Base-by-base conservation (phyloP, 2,329 filamentous ascomycete species). In the Byssoonygena ceratinophila region DNA sequence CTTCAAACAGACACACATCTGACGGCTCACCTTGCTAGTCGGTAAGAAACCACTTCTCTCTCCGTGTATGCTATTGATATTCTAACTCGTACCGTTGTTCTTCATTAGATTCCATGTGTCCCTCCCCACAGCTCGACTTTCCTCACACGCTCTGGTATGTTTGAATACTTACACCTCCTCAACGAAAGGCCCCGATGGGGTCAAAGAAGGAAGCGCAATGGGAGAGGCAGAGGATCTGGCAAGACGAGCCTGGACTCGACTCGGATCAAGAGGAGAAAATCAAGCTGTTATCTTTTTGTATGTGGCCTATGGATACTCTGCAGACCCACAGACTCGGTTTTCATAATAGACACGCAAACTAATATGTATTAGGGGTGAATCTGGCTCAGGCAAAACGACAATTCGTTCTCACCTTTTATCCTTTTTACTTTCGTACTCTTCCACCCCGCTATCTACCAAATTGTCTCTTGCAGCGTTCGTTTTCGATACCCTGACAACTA, bases 131-230 rank as follows among this genome's bases (percentile, higher is more conserved):
- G 88, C 92, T 50, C 81, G 82, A 46, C 80, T 98, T 16, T 96
- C 90, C 0, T 94, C 89, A 0, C 90, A 97, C 66, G 92, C 85
- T 46, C 78, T 97, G 60, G 84, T 98, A 64, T 85, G 87, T 49
- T 76, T 98, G 58, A 98, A 98, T 74, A 98, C 90, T 18, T 97
- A 94, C 68, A 91, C 87, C 9, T 87, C 87, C 9, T 91, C 91
- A 0, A 79, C 84, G 51, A 90, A 89, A 65, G 91, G 90, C 20
- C 81, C 85, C 3, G 88, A 96, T 85, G 91, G 91, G 59, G 83
- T 81, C 54, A 92, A 89, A 64, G 87, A 94, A 61, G 91, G 90
- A 32, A 95, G 88, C 72, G 88, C 89, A 58, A 88, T 90, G 79
- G 89, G 84, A 53, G 90, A 89, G 65, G 89, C 88, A 31, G 91